Percentiles rank a stretch among this genome's conserved stretches.
phyloP scores from a whole-genome alignment of 495 filamentous ascomycete genomes.

The Aspergillus sclerotiicarbonarius region DNA sequence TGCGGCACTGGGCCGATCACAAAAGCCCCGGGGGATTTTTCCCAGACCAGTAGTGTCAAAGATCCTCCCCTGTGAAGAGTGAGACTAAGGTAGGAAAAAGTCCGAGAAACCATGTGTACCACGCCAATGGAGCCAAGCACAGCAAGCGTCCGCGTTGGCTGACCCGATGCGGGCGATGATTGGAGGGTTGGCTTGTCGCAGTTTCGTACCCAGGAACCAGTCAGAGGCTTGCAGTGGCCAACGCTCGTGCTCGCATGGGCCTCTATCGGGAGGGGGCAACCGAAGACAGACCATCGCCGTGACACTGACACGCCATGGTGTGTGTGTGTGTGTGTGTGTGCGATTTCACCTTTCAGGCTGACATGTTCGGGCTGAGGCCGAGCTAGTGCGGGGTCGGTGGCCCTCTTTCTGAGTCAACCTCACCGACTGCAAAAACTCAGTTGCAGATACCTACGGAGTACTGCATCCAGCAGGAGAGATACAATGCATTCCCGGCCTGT shows the following conservation, averaged over 20 bases:
- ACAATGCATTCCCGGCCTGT: too few relatives aligned
- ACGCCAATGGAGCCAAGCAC: neutral
- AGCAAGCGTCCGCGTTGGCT: neutral
- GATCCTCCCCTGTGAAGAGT: neutral
- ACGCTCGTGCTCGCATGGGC: neutral
- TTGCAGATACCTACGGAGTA: too few relatives aligned
- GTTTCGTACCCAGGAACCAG: neutral
- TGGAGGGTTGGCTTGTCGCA: neutral
- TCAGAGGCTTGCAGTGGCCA: neutral
- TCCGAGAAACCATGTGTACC: neutral
- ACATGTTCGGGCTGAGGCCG: neutral
- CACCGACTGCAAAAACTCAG: too few relatives aligned
- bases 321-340: too few relatives aligned
- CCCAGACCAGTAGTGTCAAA: neutral
- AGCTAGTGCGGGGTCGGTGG: too few relatives aligned
- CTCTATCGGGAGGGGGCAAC: neutral
- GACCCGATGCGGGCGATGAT: neutral
- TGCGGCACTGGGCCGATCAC: neutral
- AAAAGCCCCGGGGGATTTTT: neutral
- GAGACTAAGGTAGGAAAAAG: neutral
- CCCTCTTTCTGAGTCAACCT: too few relatives aligned
- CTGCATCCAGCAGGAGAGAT: too few relatives aligned
- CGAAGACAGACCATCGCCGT: neutral
- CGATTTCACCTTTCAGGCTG: neutral
- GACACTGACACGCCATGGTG: neutral